A percentile compares a stretch with the other conserved stretches of the same genome.
phyloP scores from a whole-genome alignment of 495 filamentous ascomycete species.

The Bacidia gigantensis region DNA sequence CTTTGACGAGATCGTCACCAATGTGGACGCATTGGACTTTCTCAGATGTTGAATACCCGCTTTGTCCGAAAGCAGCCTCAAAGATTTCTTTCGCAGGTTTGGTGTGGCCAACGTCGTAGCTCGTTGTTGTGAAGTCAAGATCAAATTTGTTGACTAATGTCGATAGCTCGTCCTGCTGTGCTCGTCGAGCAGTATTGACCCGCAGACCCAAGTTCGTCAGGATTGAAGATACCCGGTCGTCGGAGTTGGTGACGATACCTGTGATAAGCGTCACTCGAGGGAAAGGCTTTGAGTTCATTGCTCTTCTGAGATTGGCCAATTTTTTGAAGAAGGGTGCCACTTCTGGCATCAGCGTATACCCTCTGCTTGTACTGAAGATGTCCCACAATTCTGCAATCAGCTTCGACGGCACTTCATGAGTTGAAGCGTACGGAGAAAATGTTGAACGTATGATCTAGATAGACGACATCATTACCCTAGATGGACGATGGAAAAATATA shows the following conservation, averaged over 20 bases:
- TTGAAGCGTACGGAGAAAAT: slow-evolving; percentile 25
- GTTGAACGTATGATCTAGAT: slow-evolving; percentile 34
- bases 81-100: slow-evolving; percentile 58
- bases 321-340: too few species aligned
- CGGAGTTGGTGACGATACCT: slow-evolving; percentile 67
- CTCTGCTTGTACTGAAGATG: too few species aligned
- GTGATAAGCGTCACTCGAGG: slow-evolving; percentile 40
- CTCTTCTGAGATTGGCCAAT: neutral
- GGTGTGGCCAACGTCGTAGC: slow-evolving; percentile 56
- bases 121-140: slow-evolving; percentile 53
- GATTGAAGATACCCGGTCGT: slow-evolving; percentile 51
- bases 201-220: slow-evolving; percentile 46
- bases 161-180: neutral
- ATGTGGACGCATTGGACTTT: slow-evolving; percentile 40
- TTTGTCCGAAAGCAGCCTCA: slow-evolving; percentile 36
- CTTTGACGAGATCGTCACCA: slow-evolving; percentile 53
- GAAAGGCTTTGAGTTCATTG: slow-evolving; percentile 33
- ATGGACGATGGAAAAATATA: too few species aligned
- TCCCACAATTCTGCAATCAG: too few species aligned
- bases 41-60: slow-evolving; percentile 22
- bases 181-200: slow-evolving; percentile 21
- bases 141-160: slow-evolving; percentile 22
- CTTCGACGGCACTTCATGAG: slow-evolving; percentile 27
- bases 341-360: too few species aligned
- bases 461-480: too few species aligned